Conservation (phyloP, 257 asterid species). For the Euphrasia confusa region DNA sequence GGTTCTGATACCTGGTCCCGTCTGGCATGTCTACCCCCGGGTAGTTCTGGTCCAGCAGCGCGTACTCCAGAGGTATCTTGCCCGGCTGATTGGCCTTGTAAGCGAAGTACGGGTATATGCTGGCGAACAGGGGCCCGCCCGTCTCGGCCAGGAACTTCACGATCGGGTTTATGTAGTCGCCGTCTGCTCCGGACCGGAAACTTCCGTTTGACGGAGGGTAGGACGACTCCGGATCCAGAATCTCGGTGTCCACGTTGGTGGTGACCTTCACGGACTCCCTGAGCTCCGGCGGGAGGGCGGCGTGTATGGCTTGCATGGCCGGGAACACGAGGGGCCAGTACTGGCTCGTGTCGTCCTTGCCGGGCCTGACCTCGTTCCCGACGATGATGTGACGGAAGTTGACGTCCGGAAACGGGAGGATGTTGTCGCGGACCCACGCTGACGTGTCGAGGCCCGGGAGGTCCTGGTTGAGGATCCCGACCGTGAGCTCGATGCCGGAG, state of each 20-base stretch:
- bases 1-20: neutral
- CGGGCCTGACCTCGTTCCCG: slow-evolving; percentile 1
- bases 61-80: neutral
- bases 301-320: neutral
- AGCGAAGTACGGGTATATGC: neutral
- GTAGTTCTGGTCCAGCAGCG: neutral
- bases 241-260: neutral
- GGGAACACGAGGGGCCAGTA: neutral
- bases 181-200: neutral
- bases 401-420: slow-evolving; percentile 32
- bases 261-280: neutral
- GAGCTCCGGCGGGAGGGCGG: neutral
- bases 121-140: neutral
- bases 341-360: neutral
- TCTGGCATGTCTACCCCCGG: neutral
- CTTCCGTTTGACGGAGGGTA: neutral
- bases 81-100: neutral
- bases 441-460: slow-evolving; percentile 24
- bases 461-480: slow-evolving; percentile 35
- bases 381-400: neutral
- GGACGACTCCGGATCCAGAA: neutral
- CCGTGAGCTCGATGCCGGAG: slow-evolving; percentile 28
- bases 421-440: slow-evolving; percentile 51
- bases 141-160: neutral
- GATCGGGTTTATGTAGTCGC: neutral